Conservation (phyloP, 1,284 basidiomycete genomes). For the Butyriboletus appendiculatus region DNA sequence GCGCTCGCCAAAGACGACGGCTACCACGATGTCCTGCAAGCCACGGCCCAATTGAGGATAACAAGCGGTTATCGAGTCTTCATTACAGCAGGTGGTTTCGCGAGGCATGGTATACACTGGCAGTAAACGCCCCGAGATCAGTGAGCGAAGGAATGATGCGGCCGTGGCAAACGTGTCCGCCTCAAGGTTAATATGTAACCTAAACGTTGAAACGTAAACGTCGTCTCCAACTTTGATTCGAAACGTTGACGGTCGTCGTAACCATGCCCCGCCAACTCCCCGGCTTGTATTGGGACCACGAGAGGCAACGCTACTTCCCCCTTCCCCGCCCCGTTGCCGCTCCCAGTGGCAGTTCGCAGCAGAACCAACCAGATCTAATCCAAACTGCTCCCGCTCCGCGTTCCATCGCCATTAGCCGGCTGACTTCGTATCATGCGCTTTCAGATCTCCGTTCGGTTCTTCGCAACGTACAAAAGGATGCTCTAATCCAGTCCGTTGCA, state of each 20-base stretch:
- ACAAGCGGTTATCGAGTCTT: background rate
- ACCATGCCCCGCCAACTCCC: conserved; percentile 49
- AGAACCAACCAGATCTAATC: background rate
- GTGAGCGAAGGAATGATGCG: too few relatives aligned
- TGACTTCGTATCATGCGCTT: conserved; percentile 7
- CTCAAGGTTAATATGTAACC: background rate
- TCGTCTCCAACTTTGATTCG: background rate
- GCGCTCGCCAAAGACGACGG: background rate
- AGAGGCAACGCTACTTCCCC: conserved; percentile 56
- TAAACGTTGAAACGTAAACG: background rate
- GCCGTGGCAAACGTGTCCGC: background rate
- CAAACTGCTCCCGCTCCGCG: background rate
- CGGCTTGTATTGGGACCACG: conserved; percentile 53
- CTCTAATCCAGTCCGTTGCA: conserved; percentile 30
- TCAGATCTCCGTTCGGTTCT: conserved; percentile 18
- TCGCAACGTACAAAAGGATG: conserved; percentile 22
- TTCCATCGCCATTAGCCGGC: background rate
- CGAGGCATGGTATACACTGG: background rate
- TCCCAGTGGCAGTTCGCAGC: background rate
- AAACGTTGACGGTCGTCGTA: background rate
- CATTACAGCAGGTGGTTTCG: background rate
- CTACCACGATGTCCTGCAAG: background rate
- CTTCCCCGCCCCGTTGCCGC: conserved; percentile 30
- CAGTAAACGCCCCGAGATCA: too few relatives aligned
- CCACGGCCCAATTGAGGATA: background rate